phyloP scores from a whole-genome alignment of 345 rosid genomes.

The Eucalyptus sideroxylon region DNA sequence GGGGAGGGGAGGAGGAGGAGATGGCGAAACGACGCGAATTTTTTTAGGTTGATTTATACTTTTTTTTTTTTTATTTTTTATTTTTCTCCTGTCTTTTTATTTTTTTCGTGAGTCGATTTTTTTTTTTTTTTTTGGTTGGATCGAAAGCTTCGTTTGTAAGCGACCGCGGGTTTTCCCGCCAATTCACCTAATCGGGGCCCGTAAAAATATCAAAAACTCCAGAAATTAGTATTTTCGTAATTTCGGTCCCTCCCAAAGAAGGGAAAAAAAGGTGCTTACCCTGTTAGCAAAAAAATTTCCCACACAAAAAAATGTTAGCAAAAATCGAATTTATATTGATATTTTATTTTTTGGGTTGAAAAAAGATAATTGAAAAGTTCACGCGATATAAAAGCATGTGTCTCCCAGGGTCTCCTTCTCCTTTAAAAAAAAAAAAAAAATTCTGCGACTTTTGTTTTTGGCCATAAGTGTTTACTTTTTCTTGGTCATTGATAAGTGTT shows the following conservation, averaged over 20 bases:
- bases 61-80: not conserved
- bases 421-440: rapidly evolving
- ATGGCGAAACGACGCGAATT: not conserved
- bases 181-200: not conserved
- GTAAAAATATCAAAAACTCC: not conserved
- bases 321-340: not conserved
- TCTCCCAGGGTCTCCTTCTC: not conserved
- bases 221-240: not conserved
- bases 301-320: no score
- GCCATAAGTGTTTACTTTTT: not conserved
- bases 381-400: not conserved
- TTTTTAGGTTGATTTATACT: not conserved
- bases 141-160: not conserved
- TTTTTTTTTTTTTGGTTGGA: not conserved
- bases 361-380: not conserved
- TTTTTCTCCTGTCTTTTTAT: not conserved
- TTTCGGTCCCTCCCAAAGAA: not conserved
- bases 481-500: not conserved
- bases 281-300: not conserved
- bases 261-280: not conserved
- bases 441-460: not conserved
- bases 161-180: not conserved
- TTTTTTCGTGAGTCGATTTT: not conserved
- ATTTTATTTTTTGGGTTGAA: not conserved
- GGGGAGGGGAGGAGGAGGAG: not conserved